Evolutionary conservation across 2,329 filamentous ascomycete genomes (phyloP), one percentile per base, ranked within the genome.

Genomic region (Microdochium bolleyi): DNA sequence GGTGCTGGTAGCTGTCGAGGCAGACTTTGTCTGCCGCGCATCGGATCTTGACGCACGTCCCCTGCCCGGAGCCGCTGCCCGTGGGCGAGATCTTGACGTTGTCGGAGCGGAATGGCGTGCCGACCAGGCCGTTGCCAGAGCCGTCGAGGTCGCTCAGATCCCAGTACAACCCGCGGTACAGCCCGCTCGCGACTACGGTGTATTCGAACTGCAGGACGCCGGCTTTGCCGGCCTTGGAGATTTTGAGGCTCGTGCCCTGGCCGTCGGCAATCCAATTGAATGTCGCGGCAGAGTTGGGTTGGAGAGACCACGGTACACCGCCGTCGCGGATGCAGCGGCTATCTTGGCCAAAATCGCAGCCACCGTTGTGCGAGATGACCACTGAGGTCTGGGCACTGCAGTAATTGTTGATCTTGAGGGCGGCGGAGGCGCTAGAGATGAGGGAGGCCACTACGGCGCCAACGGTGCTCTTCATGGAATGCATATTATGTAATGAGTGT

Each of bases 151-250:
- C 48, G 34, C 44, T 50, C 10, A 56, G 44, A 51, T 53, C 55
- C 55, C 55, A 54, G 51, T 51, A 54, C 5, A 54, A 1, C 44
- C 49, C 50, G 19, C 49, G 25, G 30, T 10, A 22, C 14, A 2
- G 8, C 8, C 30, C 30, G 14, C 8, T 8, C 30, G 8, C 14
- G 30, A 34, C 30, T 8, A 34, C 9, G 25, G 32, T 24, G 51
- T 56, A 56, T 52, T 56, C 55, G 38, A 52, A 54, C 55, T 56
- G 55, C 25, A 54, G 49, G 44, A 56, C 49, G 14, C 52, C 52
- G 37, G 30, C 49, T 41, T 37, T 16, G 30, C n/a, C 10, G 30
- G 37, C 24, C 41, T 46, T 41, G 38, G 52, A 51, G 27, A 54
- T 51, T 49, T 56, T 56, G 41, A 56, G 24, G 19, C 24, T 24